Conservation (phyloP, 257 asterid genomes). For the Scutellaria barbata region DNA sequence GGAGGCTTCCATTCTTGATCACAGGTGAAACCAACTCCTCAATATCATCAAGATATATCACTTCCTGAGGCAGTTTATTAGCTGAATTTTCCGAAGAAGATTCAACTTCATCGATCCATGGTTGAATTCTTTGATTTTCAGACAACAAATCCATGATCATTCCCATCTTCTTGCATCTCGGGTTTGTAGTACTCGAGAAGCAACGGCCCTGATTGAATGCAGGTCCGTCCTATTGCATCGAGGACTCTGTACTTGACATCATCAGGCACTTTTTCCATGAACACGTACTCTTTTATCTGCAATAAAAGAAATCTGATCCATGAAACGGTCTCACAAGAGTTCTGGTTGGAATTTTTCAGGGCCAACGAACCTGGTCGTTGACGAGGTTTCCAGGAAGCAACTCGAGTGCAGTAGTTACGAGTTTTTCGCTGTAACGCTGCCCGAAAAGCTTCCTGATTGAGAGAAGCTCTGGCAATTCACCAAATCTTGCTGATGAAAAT, state of each 20-base stretch:
- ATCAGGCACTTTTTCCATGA: constrained; percentile 49
- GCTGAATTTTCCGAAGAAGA: constrained; percentile 49
- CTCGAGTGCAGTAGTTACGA: constrained; percentile 57
- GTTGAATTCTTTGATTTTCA: background rate
- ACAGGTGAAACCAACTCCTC: constrained; percentile 59
- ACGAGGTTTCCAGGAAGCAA: constrained; percentile 76
- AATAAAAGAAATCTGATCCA: background rate
- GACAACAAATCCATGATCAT: constrained; percentile 12
- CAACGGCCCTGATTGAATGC: constrained; percentile 50
- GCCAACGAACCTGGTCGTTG: constrained; percentile 54
- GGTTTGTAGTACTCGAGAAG: constrained; percentile 62
- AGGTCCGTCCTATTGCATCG: constrained; percentile 56
- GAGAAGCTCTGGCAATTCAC: constrained; percentile 75
- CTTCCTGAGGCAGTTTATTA: constrained; percentile 44
- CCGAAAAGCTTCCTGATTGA: constrained; percentile 61
- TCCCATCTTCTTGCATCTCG: constrained; percentile 38
- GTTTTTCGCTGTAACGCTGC: constrained; percentile 64
- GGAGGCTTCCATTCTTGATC: constrained; percentile 41
- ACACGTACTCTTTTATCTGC: constrained; percentile 57
- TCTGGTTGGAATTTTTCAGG: background rate
- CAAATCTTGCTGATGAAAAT: constrained; percentile 82
- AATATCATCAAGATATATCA: constrained; percentile 63
- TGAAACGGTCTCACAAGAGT: no score
- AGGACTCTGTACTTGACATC: constrained; percentile 62
- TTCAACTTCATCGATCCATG: constrained; percentile 25